phyloP scores from a whole-genome alignment of 2,329 filamentous ascomycete species.

The Verticillium isaacii region DNA sequence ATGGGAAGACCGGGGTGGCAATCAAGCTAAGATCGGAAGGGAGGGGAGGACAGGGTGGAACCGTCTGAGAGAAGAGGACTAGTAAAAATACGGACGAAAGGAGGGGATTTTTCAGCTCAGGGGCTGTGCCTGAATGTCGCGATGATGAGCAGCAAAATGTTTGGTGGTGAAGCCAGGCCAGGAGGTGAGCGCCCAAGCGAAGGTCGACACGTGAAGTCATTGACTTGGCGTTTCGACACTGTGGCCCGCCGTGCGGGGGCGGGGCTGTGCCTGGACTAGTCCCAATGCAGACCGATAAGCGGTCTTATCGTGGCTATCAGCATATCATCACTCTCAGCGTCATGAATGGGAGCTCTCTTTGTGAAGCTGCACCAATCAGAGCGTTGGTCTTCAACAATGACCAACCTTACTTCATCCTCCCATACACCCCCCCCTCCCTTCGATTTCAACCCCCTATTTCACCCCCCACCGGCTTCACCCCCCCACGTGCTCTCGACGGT shows the following conservation, averaged over 20 bases:
- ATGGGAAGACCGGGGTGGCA: not conserved
- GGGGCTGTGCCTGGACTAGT: conserved; percentile 1
- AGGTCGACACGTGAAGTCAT: not conserved
- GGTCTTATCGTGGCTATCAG: not conserved
- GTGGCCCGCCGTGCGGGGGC: not conserved
- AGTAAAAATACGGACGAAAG: not conserved
- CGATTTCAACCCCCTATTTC: too few species aligned
- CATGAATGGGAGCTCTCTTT: too few species aligned
- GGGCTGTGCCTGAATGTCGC: not conserved
- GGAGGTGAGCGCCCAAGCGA: not conserved
- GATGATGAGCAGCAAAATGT: not conserved
- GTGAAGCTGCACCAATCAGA: not conserved
- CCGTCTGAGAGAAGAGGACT: not conserved
- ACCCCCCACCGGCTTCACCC: not conserved
- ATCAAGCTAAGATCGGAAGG: not conserved
- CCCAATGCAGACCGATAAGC: not conserved
- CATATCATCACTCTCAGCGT: not conserved
- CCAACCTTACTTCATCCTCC: not conserved
- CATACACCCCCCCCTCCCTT: too few species aligned
- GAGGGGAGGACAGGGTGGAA: not conserved
- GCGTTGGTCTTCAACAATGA: not conserved
- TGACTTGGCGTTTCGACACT: not conserved
- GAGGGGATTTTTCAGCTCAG: not conserved
- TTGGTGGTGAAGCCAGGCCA: not conserved
- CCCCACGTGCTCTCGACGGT: not conserved